Conservation (phyloP, 1,284 basidiomycete genomes). For the Malassezia caprae region DNA sequence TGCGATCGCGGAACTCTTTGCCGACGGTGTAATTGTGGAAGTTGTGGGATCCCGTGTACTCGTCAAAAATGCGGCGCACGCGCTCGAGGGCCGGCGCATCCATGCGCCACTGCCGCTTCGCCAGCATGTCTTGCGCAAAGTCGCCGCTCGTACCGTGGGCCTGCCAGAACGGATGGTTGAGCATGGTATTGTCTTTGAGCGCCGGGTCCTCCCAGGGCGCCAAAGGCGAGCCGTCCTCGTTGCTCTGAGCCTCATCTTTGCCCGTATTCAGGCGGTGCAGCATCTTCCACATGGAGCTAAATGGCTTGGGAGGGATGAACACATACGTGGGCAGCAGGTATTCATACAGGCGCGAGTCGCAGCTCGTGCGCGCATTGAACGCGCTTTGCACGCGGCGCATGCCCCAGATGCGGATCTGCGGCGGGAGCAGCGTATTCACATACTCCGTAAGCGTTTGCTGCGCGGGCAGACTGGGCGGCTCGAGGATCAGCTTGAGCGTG, state of each 20-base stretch:
- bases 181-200: conserved; percentile 16
- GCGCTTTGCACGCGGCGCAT: conserved; percentile 78
- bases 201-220: conserved; percentile 13
- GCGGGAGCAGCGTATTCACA: conserved; percentile 76
- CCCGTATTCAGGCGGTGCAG: conserved; percentile 19
- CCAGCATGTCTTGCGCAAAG: conserved; percentile 29
- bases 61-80: conserved; percentile 26
- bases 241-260: conserved; percentile 15
- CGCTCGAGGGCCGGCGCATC: conserved; percentile 20
- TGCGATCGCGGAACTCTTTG: conserved; percentile 70
- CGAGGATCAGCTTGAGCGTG: conserved; percentile 44
- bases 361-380: conserved; percentile 69
- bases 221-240: conserved; percentile 13
- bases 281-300: conserved; percentile 43
- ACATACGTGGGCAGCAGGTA: conserved; percentile 93
- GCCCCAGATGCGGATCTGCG: conserved; percentile 84
- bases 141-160: conserved; percentile 22
- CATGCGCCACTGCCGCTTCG: conserved; percentile 39
- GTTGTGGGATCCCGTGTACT: conserved; percentile 53
- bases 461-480: conserved; percentile 23
- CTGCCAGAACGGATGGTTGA: conserved; percentile 43
- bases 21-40: conserved; percentile 96
- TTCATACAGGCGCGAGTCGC: conserved; percentile 85
- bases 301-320: conserved; percentile 78
- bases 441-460: conserved; percentile 56